A percentile compares a stretch with the other conserved stretches of the same genome.
Conservation (phyloP, 805 yeast species). For the Ogataea siamensis region DNA sequence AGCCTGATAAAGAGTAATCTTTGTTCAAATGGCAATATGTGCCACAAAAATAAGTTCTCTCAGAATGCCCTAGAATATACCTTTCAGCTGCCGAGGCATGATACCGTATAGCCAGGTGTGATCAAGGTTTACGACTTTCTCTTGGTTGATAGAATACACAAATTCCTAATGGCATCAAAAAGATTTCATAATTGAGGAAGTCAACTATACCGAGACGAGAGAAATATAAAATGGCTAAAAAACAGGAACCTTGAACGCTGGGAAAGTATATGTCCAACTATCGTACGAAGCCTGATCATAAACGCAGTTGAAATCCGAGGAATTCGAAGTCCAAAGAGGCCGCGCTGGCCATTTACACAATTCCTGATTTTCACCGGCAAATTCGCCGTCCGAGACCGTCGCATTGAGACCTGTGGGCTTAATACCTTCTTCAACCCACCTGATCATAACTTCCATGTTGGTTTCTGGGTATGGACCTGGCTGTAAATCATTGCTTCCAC, state of each 20-base stretch:
- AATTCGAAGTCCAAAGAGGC: slow-evolving; percentile 5
- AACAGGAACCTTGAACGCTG: slow-evolving; percentile 4
- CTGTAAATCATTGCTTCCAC: slow-evolving; percentile 7
- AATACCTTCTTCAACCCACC: slow-evolving; percentile 10
- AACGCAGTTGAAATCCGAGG: slow-evolving; percentile 4
- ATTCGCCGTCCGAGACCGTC: slow-evolving; percentile 4
- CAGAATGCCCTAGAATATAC: no score
- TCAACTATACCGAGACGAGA: no score
- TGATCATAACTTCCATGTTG: slow-evolving; percentile 10
- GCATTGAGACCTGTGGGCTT: slow-evolving; percentile 9
- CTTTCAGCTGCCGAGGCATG: no score
- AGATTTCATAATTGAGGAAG: no score
- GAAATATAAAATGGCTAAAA: background rate
- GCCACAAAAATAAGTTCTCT: no score
- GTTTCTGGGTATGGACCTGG: slow-evolving; percentile 10
- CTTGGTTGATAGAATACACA: no score
- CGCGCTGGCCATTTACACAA: slow-evolving; percentile 10
- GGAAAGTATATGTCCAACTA: slow-evolving; percentile 3
- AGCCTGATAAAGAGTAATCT: no score
- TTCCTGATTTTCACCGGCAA: slow-evolving; percentile 6
- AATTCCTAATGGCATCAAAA: background rate
- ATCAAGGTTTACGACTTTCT: no score
- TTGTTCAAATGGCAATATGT: no score
- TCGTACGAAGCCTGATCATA: slow-evolving; percentile 22
- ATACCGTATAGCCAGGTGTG: no score